Evolutionary conservation across 208 protist genomes (phyloP), one percentile per base, ranked within the genome.

Genomic region (Acanthamoeba divionensis): DNA sequence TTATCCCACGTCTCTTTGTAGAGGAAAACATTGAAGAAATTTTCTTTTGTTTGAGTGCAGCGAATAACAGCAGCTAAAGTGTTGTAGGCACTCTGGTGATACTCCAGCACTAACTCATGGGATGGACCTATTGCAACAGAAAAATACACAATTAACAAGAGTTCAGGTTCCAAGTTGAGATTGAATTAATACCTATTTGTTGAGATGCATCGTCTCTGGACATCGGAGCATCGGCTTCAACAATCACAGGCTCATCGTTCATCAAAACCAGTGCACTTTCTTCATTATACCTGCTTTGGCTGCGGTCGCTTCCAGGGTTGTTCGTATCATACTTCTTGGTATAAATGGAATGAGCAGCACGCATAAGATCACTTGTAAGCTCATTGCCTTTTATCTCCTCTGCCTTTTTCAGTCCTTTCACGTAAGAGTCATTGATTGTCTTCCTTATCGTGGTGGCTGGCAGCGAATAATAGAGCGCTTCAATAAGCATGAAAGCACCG

Each of bases 21-120:
- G 31, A 97, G 91, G 69, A 98, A 96, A 18, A 94, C 85, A 60
- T 88, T 89, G 69, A 97, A 97, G 36, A 97, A 94, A 7, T 91
- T 93, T 82, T 97, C 96, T 55, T 97, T 93, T 0, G 90, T 92
- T 86, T 98, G 97, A 21, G 97, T 98, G 29, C 92, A 91, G 15
- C 90, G 91, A 31, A 97, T 91, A 5, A 96, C 92, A 13, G 94
- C 91, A 10, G 92, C 94, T 4, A 98, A 83, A 48, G 95, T 95
- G 65, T 95, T 94, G 85, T 94, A 96, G 10, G 97, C 96, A 13
- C 94, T 83, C 80, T 96, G 94, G 36, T 96, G 92, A 63, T 95
- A 95, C 6, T 66, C 52, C 0, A 95, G 52, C 55, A 73, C 67
- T 65, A 82, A 15, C 8, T 24, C 50, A 13, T 66, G 75, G 36